A percentile compares a stretch with the other conserved stretches of the same genome.
These are phyloP conservation scores for Cryomyces minteri DNA, from an alignment of 495 filamentous ascomycete species.

Conservation along the genomic window DNA sequence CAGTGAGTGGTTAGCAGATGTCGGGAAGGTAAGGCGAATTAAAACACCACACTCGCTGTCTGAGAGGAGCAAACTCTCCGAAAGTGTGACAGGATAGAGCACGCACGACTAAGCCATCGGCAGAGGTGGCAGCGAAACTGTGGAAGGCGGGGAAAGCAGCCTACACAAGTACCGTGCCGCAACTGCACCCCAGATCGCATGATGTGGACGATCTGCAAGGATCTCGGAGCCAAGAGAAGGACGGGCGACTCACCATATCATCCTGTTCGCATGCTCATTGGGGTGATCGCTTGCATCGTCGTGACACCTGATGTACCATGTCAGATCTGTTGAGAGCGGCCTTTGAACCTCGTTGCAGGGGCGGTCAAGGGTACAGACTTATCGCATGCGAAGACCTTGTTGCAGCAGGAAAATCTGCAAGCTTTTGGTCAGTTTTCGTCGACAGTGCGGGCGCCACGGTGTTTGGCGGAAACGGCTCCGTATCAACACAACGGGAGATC, in stretches of 20 bases:
- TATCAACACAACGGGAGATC: not conserved
- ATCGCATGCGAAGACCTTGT: constrained; percentile 64
- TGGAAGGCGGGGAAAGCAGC: no score
- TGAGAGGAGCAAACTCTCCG: no score
- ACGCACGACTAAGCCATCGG: no score
- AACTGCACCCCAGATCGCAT: no score
- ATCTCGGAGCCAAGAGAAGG: not conserved
- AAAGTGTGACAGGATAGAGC: no score
- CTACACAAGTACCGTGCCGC: no score
- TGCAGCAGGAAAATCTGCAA: constrained; percentile 16
- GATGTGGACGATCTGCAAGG: not conserved
- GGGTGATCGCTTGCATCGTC: constrained; percentile 23
- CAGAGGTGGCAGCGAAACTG: no score
- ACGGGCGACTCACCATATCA: constrained; percentile 47
- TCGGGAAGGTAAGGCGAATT: no score
- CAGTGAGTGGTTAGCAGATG: no score
- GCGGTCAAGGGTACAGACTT: constrained; percentile 17
- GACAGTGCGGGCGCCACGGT: constrained; percentile 30
- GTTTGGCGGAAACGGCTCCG: constrained; percentile 6
- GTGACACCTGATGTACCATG: constrained; percentile 43
- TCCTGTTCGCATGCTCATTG: constrained; percentile 24
- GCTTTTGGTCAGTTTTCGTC: not conserved
- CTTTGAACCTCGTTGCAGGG: no score
- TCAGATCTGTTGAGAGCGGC: no score
- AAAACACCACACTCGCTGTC: no score